A percentile compares a stretch with the other conserved stretches of the same genome.
phyloP scores from a whole-genome alignment of 225 moss, liverwort and hornwort genomes.

The Physcomitrium patens region DNA sequence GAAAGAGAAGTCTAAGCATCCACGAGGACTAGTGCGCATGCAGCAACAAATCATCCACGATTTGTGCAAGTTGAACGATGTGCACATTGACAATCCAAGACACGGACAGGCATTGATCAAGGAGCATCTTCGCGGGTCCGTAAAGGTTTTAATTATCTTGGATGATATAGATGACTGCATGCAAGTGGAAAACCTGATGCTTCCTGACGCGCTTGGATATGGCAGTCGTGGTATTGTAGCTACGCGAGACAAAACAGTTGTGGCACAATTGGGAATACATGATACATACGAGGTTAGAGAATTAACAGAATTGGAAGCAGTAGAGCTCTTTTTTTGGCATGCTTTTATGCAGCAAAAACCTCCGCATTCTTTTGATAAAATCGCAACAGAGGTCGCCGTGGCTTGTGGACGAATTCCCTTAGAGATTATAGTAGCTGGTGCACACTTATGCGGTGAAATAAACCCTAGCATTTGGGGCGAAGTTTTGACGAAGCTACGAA shows the following conservation, averaged over 20 bases:
- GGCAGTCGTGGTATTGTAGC: constrained; percentile 47
- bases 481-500: constrained; percentile 41
- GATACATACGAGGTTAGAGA: constrained; percentile 36
- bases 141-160: constrained; percentile 44
- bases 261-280: constrained; percentile 30
- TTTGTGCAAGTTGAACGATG: constrained; percentile 38
- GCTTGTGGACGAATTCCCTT: constrained; percentile 39
- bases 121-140: constrained; percentile 45
- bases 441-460: constrained; percentile 39
- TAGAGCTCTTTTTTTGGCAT: constrained; percentile 44
- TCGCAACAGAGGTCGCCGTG: constrained; percentile 42
- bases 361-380: constrained; percentile 33
- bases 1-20: constrained; percentile 43
- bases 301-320: constrained; percentile 25
- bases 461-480: constrained; percentile 45
- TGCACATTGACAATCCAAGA: constrained; percentile 33
- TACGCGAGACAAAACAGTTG: constrained; percentile 37
- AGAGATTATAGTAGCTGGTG: constrained; percentile 37
- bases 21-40: constrained; percentile 40
- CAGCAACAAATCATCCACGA: constrained; percentile 48
- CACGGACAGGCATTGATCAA: constrained; percentile 39
- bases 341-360: constrained; percentile 44
- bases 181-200: constrained; percentile 50
- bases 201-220: constrained; percentile 38
- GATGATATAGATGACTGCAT: constrained; percentile 41